Percentiles rank a stretch among this genome's conserved stretches.
phyloP scores from a whole-genome alignment of 163 green algal genomes.

The Botryococcus braunii region DNA sequence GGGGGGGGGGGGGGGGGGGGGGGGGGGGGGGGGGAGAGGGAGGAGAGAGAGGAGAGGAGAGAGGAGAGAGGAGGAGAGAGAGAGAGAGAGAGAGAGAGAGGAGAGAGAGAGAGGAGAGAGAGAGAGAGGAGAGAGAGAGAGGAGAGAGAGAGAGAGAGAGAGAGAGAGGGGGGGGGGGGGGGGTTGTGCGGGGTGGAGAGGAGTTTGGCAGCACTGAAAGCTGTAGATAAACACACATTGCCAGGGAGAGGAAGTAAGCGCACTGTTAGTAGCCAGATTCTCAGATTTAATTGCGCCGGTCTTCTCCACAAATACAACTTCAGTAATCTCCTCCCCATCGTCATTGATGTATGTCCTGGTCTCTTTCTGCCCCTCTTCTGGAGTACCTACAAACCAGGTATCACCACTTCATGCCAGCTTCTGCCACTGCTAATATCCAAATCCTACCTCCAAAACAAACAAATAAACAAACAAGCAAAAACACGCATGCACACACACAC shows the following conservation, averaged over 20 bases:
- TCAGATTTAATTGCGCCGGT: slow-evolving; percentile 1
- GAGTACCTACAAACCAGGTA: background rate
- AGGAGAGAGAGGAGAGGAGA: background rate
- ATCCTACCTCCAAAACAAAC: too few relatives aligned
- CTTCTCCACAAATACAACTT: slow-evolving; percentile 22
- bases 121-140: too few relatives aligned
- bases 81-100: too few relatives aligned
- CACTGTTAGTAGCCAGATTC: background rate
- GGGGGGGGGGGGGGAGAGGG: background rate
- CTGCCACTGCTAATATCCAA: background rate
- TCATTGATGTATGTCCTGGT: slow-evolving; percentile 20
- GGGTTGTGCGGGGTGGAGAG: too few relatives aligned
- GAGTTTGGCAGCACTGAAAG: background rate
- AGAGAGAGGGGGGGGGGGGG: too few relatives aligned
- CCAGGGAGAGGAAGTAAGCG: background rate
- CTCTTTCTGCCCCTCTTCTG: slow-evolving; percentile 17
- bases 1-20: background rate
- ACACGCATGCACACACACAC: too few relatives aligned
- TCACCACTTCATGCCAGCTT: background rate
- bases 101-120: too few relatives aligned
- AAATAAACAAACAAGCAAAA: too few relatives aligned
- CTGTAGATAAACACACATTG: background rate
- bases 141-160: too few relatives aligned
- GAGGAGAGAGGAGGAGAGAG: too few relatives aligned
- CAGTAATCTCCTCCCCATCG: slow-evolving; percentile 31